Base-by-base conservation (phyloP, 2,329 filamentous ascomycete species). In the Aspergillus clavatus region DNA sequence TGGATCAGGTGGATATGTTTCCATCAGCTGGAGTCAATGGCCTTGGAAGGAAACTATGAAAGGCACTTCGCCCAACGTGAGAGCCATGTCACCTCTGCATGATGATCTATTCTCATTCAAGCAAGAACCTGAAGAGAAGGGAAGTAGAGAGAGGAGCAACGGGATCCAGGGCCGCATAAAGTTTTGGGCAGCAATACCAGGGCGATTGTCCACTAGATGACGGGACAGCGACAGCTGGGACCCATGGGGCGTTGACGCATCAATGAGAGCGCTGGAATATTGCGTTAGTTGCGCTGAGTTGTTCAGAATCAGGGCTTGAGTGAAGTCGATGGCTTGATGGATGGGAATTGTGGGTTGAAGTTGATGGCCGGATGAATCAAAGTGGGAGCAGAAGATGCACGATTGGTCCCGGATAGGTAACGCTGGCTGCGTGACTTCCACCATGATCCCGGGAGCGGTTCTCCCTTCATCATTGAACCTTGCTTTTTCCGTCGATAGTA, bases 201-300 rank as follows among this genome's bases (percentile, higher is more conserved):
- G 27, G 50, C 46, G 50, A 47, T 46, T 49, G 49, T 52, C 50
- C 48, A 46, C 46, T 52, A 39, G 45, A 46, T 42, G 50, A 47
- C 48, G 51, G 38, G 45, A 46, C 44, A 51, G 40, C 37, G 40
- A 39, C 39, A 45, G 48, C 27, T 40, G 46, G 47, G 42, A 50
- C 45, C 42, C 37, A 40, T 42, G 31, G 14, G 28, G 39, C 23
- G 26, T n/a, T 36, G 38, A 35, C 47, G 28, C 35, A 42, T 46
- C 19, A 47, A 38, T 31, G 23, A 40, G 18, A 47, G 33, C 28
- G 24, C 29, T 29, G 35, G 29, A 39, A 39, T 27, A 22, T 31
- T 22, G n/a, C 7, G 16, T 18, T 35, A 12, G 31, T 5, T 35
- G 31, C 11, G 31, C 31, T 35, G 31, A 35, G 16, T 35, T 35